Evolutionary conservation across 2,329 filamentous ascomycete genomes (phyloP).

Genomic region (Tolypocladium pustulatum): DNA sequence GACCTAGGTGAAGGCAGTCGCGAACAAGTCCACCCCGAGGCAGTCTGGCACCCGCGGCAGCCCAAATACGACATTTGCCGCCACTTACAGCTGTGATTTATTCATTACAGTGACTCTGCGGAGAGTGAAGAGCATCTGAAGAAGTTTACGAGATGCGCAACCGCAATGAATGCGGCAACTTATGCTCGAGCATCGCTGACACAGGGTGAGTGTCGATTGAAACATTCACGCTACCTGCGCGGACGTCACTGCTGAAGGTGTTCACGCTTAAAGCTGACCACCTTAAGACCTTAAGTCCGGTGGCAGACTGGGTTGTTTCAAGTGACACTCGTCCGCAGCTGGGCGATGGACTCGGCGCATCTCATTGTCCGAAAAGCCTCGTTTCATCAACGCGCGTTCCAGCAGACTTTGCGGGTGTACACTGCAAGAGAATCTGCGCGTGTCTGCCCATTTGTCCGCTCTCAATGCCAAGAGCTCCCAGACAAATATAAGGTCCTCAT

Average conservation of each 20-base stretch:
- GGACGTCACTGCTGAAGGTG: not conserved
- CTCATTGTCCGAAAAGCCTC: not conserved
- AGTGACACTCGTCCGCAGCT: not conserved
- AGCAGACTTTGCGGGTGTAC: not conserved
- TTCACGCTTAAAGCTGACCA: not conserved
- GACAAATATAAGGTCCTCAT: not conserved
- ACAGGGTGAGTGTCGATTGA: too few relatives aligned
- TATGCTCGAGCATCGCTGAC: too few relatives aligned
- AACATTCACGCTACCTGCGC: not conserved
- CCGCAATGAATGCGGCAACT: not conserved
- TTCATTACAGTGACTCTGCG: not conserved
- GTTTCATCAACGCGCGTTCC: not conserved
- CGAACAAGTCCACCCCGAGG: too few relatives aligned
- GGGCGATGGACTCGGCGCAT: not conserved
- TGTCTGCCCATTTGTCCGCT: accelerated
- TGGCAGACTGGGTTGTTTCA: not conserved
- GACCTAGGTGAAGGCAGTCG: not conserved
- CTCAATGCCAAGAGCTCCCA: not conserved
- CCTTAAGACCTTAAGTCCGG: not conserved
- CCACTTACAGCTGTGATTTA: not conserved
- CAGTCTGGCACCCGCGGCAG: not conserved
- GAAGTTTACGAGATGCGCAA: not conserved
- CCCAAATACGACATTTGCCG: not conserved
- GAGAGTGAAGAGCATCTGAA: not conserved
- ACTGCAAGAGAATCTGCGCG: not conserved